Conservation (phyloP, 2,329 filamentous ascomycete species). For the Colletotrichum incanum region DNA sequence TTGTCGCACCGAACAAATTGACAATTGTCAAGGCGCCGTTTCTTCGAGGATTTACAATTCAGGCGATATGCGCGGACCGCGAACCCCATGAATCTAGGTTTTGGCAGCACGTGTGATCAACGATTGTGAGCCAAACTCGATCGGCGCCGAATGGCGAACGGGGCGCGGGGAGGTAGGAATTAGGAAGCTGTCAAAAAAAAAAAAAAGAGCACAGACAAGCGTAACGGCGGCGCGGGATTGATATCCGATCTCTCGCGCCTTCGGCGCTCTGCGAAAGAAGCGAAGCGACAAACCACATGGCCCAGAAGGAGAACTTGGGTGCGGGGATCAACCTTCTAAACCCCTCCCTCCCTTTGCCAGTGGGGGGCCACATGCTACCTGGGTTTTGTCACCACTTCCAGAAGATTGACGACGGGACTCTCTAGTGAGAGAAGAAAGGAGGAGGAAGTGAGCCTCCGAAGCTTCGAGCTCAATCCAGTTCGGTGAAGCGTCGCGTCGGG, state of each 20-base stretch:
- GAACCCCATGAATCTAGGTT: not conserved
- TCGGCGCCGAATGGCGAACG: not conserved
- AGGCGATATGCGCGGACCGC: not conserved
- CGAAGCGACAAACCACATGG: not conserved
- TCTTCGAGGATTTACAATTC: not conserved
- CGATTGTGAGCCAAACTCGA: not conserved
- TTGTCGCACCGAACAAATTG: not conserved
- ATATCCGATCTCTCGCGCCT: constrained; percentile 11
- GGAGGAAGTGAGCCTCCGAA: not conserved
- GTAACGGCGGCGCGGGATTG: not conserved
- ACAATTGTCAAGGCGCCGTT: not conserved
- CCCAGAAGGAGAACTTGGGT: not conserved
- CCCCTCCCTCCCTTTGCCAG: not conserved
- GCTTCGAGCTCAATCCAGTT: not conserved
- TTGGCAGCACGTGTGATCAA: not conserved
- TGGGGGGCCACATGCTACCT: not conserved
- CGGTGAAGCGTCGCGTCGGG: not conserved
- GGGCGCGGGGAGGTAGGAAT: not conserved
- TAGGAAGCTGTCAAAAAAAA: not conserved
- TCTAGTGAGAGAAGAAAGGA: not conserved
- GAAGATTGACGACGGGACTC: not conserved
- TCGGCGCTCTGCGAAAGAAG: constrained; percentile 20
- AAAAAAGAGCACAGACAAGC: not conserved
- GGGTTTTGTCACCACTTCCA: not conserved
- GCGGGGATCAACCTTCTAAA: constrained; percentile 1